phyloP scores from a whole-genome alignment of 352 stramenopile genomes.

The Poterioochromonas sp. region DNA sequence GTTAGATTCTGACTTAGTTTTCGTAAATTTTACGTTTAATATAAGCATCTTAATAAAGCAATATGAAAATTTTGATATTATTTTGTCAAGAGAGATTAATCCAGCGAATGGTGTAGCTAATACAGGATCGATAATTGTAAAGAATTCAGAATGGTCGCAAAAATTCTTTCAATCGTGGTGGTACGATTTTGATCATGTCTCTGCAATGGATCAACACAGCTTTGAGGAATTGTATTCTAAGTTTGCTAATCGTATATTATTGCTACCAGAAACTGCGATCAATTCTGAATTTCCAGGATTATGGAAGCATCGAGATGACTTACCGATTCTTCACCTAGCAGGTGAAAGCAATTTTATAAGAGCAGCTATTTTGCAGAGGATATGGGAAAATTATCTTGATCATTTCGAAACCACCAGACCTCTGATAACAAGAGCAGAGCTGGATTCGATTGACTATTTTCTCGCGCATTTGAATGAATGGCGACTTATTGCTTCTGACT shows the following conservation, averaged over 20 bases:
- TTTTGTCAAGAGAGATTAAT: conserved; percentile 5
- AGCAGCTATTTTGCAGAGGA: not conserved
- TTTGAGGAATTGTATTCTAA: conserved; percentile 5
- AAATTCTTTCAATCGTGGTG: conserved; percentile 15
- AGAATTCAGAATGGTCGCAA: not conserved
- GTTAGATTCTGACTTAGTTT: conserved; percentile 22
- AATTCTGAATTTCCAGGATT: conserved; percentile 22
- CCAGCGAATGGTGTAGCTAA: conserved; percentile 17
- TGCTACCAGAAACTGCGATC: not conserved
- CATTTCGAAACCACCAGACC: not conserved
- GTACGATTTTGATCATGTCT: not conserved
- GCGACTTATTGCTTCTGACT: not conserved
- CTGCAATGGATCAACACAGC: conserved; percentile 25
- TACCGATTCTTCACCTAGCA: conserved; percentile 10
- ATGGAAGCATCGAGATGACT: not conserved
- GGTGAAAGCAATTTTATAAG: conserved; percentile 4
- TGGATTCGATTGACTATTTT: not conserved
- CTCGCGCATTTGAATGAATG: not conserved
- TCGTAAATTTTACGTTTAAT: not conserved
- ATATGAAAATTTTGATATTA: not conserved
- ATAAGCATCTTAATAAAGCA: not conserved
- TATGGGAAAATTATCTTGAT: not conserved
- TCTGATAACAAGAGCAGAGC: not conserved
- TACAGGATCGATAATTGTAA: conserved; percentile 7
- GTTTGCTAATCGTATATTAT: not conserved